phyloP scores from a whole-genome alignment of 2,329 filamentous ascomycete species.

The Neurospora crassa region DNA sequence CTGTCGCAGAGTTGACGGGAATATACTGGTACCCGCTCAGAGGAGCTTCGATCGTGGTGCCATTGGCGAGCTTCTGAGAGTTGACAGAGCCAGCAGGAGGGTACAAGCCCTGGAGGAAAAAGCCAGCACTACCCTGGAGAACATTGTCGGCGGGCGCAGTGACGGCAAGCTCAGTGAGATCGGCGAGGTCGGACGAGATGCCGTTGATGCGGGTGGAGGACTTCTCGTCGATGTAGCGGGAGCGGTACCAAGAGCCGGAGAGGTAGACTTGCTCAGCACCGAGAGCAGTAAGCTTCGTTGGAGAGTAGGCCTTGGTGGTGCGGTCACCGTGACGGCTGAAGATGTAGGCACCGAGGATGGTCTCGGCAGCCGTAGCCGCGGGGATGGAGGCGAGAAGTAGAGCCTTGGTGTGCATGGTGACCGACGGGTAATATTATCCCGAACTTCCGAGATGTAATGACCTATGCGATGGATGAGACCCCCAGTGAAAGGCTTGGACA shows the following conservation, averaged over 20 bases:
- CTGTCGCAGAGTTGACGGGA: constrained; percentile 54
- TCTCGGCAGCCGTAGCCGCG: constrained; percentile 42
- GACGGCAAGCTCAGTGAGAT: constrained; percentile 60
- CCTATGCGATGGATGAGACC: neutral
- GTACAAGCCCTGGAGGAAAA: constrained; percentile 80
- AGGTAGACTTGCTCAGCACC: constrained; percentile 68
- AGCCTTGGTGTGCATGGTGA: constrained; percentile 7
- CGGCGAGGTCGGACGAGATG: constrained; percentile 57
- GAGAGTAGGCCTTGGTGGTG: constrained; percentile 64
- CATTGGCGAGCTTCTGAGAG: constrained; percentile 60
- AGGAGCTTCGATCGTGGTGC: constrained; percentile 54
- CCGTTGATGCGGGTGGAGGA: constrained; percentile 53
- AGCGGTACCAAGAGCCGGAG: constrained; percentile 66
- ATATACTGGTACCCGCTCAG: constrained; percentile 78
- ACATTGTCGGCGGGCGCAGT: constrained; percentile 67
- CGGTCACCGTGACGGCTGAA: constrained; percentile 88
- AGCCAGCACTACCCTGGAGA: constrained; percentile 68
- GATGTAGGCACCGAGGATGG: constrained; percentile 72
- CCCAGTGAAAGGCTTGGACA: neutral
- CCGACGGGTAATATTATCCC: neutral
- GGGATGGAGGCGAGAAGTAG: constrained; percentile 30
- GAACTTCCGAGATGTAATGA: neutral
- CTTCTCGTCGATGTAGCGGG: constrained; percentile 58
- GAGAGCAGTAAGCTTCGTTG: constrained; percentile 65
- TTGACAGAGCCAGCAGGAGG: constrained; percentile 56